These are phyloP conservation scores for Beauveria australis DNA, from an alignment of 2,329 filamentous ascomycete species.

Conservation along the genomic window DNA sequence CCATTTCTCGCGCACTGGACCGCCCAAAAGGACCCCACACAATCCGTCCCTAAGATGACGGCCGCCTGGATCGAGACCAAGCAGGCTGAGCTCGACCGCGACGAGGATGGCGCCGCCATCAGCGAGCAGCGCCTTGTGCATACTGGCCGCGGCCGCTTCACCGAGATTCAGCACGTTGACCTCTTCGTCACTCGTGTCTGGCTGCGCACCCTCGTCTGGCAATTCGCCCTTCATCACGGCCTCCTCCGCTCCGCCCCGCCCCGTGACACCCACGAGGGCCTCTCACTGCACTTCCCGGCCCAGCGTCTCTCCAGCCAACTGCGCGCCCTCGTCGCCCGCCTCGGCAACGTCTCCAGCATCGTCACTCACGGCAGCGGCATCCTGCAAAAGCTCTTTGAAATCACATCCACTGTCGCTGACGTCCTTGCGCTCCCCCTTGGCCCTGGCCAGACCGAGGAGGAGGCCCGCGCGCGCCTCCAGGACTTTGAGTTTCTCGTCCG, in stretches of 20 bases:
- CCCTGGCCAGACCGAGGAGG: slow-evolving; percentile 29
- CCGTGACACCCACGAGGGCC: slow-evolving; percentile 25
- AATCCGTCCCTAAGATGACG: slow-evolving; percentile 20
- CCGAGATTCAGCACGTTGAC: slow-evolving; percentile 32
- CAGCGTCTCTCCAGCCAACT: slow-evolving; percentile 30
- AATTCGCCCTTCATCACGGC: slow-evolving; percentile 31
- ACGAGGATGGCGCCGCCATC: slow-evolving; percentile 25
- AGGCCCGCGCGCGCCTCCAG: slow-evolving; percentile 39
- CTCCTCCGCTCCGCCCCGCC: slow-evolving; percentile 27
- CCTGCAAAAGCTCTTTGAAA: slow-evolving; percentile 51
- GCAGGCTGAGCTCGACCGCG: slow-evolving; percentile 30
- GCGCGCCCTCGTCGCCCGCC: slow-evolving; percentile 26
- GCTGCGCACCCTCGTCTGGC: slow-evolving; percentile 34
- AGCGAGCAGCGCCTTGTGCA: slow-evolving; percentile 19
- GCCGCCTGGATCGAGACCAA: slow-evolving; percentile 33
- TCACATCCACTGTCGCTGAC: slow-evolving; percentile 51
- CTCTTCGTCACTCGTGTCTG: slow-evolving; percentile 33
- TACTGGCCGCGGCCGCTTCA: slow-evolving; percentile 21
- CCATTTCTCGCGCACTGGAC: slow-evolving; percentile 30
- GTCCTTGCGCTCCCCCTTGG: slow-evolving; percentile 44
- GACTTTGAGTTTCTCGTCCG: slow-evolving; percentile 45
- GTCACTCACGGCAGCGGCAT: slow-evolving; percentile 49
- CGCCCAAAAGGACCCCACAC: slow-evolving; percentile 20
- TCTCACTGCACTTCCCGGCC: slow-evolving; percentile 32
- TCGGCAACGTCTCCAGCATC: slow-evolving; percentile 34